phyloP scores from a whole-genome alignment of 176 grass and related monocot species.

The Carex parvula region DNA sequence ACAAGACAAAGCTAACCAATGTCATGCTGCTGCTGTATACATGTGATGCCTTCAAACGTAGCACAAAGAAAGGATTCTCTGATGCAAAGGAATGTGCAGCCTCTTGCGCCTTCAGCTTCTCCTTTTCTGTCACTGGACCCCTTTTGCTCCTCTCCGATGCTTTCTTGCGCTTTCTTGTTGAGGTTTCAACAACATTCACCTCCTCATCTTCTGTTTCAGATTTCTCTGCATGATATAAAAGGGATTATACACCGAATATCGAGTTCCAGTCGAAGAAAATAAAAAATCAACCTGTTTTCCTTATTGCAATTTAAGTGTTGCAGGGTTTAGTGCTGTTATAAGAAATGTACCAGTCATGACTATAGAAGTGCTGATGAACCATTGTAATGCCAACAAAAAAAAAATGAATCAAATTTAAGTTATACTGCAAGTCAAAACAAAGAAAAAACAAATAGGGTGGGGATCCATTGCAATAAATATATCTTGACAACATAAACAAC shows the following conservation, averaged over 20 bases:
- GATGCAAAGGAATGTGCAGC: slow-evolving; percentile 65
- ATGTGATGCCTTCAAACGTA: slow-evolving; percentile 60
- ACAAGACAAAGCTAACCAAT: slow-evolving; percentile 24
- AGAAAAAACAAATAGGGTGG: too few species aligned
- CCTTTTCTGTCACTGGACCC: slow-evolving; percentile 41
- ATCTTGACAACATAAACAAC: too few species aligned
- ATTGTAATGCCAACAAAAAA: neutral
- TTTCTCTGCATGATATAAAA: neutral
- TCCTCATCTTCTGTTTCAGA: slow-evolving; percentile 17
- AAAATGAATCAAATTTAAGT: neutral
- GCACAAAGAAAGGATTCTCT: slow-evolving; percentile 58
- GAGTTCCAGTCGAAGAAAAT: too few species aligned
- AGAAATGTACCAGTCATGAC: neutral
- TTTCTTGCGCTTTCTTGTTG: slow-evolving; percentile 12
- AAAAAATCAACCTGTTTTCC: neutral
- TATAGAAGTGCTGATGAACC: neutral
- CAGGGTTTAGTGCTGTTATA: neutral
- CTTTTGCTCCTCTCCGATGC: neutral
- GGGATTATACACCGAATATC: neutral
- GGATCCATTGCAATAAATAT: too few species aligned
- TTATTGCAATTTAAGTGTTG: neutral
- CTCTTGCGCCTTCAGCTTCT: slow-evolving; percentile 52
- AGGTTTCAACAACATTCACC: neutral
- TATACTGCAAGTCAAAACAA: neutral
- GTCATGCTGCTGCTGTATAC: slow-evolving; percentile 51